Base-by-base conservation (phyloP, 495 filamentous ascomycete species). In the Daldinia loculata region DNA sequence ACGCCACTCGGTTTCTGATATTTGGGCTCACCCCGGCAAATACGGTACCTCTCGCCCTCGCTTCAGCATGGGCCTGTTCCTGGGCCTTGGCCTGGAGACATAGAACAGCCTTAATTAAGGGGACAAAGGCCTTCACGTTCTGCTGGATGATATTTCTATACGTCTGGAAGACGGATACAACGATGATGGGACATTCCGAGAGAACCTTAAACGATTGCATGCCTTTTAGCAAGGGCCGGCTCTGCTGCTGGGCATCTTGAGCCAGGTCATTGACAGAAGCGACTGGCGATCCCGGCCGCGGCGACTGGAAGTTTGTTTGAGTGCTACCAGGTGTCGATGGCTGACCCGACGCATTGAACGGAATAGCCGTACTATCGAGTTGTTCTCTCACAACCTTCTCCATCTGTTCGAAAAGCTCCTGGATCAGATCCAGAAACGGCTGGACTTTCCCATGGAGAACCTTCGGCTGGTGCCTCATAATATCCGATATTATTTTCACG, bases 131-230 rank as follows among this genome's bases (percentile, higher is more conserved):
- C 83, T 93, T 95, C 41, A 99, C 95, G 71, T 98, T 98, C 45
- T 86, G 84, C 26, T 86, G 81, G 2, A 97, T 95, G 27, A 89
- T 91, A 24, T 76, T 80, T 55, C 94, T 88, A 70, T 99, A 93
- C 2, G 93, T 91, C 79, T 98, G 95, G 81, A 99, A 98, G 69
- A 98, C 91, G 7, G 96, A 99, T 17, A 99, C 96, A 30, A 99
- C 96, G 63, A 98, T 98, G 66, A 99, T 99, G 1, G 96, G 96
- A 69, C 94, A 98, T 78, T 99, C 96, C 0, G 95, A 92, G 15
- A 98, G 86, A 36, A 99, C 96, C 79, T 98, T 99, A 86, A 99
- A 99, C 5, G 95, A 98, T 79, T 97, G 92, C 94, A 98, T 97
- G 17, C 96, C 95, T 76, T 91, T 93, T 43, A 93, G 81, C 26